A percentile compares a stretch with the other conserved stretches of the same genome.
Conservation (phyloP, 2,329 filamentous ascomycete genomes). For the Ambrosiella beaveri region DNA sequence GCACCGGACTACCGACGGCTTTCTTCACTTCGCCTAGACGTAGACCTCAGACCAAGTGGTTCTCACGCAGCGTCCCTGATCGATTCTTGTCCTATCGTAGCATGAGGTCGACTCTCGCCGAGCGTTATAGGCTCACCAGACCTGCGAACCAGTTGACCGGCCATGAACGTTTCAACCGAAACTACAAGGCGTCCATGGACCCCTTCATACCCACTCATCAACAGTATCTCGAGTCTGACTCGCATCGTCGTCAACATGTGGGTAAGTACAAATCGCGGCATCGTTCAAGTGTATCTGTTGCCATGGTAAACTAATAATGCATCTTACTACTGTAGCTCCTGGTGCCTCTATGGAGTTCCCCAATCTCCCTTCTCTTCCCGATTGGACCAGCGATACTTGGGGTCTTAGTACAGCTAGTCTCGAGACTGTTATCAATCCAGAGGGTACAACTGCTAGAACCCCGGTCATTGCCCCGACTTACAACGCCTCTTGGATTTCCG, state of each 20-base stretch:
- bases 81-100: constrained; percentile 10
- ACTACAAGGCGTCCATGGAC: constrained; percentile 6
- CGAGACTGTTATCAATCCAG: constrained; percentile 22
- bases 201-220: constrained; percentile 8
- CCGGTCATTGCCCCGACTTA: constrained; percentile 36
- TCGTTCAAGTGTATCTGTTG: no score
- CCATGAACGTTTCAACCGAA: constrained; percentile 2
- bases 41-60: not conserved
- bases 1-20: not conserved
- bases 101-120: not conserved
- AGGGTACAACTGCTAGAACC: no score
- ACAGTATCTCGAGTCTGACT: constrained; percentile 3
- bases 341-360: not conserved
- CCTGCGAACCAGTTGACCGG: not conserved
- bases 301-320: no score
- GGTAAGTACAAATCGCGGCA: not conserved
- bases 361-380: not conserved
- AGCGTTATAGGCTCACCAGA: constrained; percentile 4
- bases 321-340: not conserved
- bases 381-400: constrained; percentile 8
- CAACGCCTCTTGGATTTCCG: constrained; percentile 31
- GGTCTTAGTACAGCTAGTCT: constrained; percentile 7
- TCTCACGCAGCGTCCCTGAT: constrained; percentile 3
- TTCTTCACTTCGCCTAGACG: constrained; percentile 3
- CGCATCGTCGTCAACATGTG: constrained; percentile 3